Evolutionary conservation across 495 filamentous ascomycete genomes (phyloP), one percentile per base, ranked within the genome.

Genomic region (Choiromyces venosus): DNA sequence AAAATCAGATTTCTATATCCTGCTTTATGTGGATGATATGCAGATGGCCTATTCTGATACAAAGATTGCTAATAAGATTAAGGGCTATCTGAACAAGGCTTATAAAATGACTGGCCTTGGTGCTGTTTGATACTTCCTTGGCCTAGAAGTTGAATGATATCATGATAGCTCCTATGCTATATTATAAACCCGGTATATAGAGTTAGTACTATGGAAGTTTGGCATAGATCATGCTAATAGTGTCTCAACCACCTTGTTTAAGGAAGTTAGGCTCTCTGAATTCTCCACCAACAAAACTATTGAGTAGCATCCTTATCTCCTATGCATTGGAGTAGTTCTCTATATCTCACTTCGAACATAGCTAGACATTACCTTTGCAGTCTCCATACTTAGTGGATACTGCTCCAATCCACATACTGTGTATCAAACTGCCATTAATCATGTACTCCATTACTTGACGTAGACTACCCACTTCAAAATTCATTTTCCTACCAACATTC

Each of bases 11-110:
- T 36, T 70, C 39, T n/a, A 70, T 35, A 29, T 73, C 6, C 14
- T 70, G 6, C 40, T 73, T 6, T 73, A 73, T 64, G 72, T 73
- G 5, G 72, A 73, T 64, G 72, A 73, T 70, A 19, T 73, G 37
- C 42, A 70, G 40, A 37, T 73, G 52, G 40, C 61, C 14, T 16
- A 36, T 29, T 37, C 33, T 18, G 44, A 61, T 16, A 5, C 4
- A 1, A 29, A 70, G 7, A 33, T 5, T n/a, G 42, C 19, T 1
- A 18, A 70, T 35, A 36, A 6, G 33, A 33, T 73, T 25, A 73
- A 56, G 2, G 29, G 37, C 10, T 2, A 5, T 33, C 39, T 73
- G 36, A 61, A 16, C 7, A 37, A 37, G 14, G 33, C 44, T 35
- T 73, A 68, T 38, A 66, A 70, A n/a, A 70, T 73, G 67, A 70